Evolutionary conservation across 179 eudicot species (phyloP).

Genomic region (Silene vulgaris): DNA sequence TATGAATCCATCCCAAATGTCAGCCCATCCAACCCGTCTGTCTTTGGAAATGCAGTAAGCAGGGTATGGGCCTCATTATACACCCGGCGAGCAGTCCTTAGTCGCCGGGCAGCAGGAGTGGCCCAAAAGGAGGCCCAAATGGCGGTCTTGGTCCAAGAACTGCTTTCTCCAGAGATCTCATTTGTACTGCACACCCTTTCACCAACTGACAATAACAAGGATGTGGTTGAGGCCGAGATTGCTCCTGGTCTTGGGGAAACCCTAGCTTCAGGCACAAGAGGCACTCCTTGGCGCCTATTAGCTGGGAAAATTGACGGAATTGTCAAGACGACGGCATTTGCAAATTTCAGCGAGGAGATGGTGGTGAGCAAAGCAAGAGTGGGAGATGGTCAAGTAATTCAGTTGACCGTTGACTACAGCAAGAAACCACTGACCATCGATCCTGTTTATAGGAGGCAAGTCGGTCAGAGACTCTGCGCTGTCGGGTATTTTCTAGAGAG

Average conservation of each 20-base stretch:
- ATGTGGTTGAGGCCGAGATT: slow-evolving; percentile 70
- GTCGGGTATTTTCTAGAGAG: slow-evolving; percentile 76
- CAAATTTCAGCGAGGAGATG: slow-evolving; percentile 89
- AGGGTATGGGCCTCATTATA: slow-evolving; percentile 90
- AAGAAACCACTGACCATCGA: slow-evolving; percentile 69
- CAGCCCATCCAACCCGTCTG: slow-evolving; percentile 61
- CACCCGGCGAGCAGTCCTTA: slow-evolving; percentile 84
- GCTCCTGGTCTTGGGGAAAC: slow-evolving; percentile 96
- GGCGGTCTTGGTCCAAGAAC: slow-evolving; percentile 87
- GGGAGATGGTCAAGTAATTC: slow-evolving; percentile 69
- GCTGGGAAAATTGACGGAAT: slow-evolving; percentile 61
- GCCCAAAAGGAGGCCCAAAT: slow-evolving; percentile 70
- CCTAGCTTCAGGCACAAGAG: slow-evolving; percentile 82
- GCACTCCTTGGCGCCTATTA: slow-evolving; percentile 88
- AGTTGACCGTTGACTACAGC: slow-evolving; percentile 67
- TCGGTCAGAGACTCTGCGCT: slow-evolving; percentile 74
- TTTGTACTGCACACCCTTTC: slow-evolving; percentile 94
- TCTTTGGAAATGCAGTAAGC: slow-evolving; percentile 53
- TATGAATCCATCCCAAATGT: slow-evolving; percentile 92
- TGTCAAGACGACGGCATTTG: slow-evolving; percentile 69
- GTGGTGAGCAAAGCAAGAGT: slow-evolving; percentile 48
- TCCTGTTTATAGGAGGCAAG: slow-evolving; percentile 53
- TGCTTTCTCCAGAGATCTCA: slow-evolving; percentile 78
- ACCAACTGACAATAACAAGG: slow-evolving; percentile 60
- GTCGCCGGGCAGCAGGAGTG: slow-evolving; percentile 78